These are phyloP conservation scores for Penicillium egyptiacum DNA, from an alignment of 495 filamentous ascomycete genomes.

Conservation along the genomic window DNA sequence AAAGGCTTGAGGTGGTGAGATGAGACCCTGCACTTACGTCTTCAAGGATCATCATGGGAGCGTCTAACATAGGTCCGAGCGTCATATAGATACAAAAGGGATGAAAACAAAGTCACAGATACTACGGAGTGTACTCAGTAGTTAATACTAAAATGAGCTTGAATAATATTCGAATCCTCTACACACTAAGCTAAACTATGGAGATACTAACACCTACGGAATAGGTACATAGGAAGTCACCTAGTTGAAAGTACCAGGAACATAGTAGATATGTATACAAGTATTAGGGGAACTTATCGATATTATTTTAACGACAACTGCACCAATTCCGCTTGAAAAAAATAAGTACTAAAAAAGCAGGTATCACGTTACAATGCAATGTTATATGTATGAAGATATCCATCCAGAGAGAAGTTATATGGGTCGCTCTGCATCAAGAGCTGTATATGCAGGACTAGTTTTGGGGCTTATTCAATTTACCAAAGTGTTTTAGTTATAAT, in stretches of 20 bases:
- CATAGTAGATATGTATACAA: background rate
- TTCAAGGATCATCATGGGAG: conserved; percentile 3
- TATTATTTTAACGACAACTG: background rate
- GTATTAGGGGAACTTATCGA: no score
- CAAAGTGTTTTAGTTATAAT: background rate
- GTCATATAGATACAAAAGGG: background rate
- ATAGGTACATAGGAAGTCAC: background rate
- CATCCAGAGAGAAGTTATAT: no score
- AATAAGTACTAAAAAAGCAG: no score
- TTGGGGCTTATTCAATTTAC: no score
- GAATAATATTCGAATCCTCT: background rate
- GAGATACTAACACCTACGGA: background rate
- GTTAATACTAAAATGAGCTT: background rate
- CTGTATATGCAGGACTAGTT: no score
- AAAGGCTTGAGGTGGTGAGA: conserved; percentile 1
- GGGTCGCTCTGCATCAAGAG: no score
- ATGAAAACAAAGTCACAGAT: background rate
- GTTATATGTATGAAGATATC: background rate
- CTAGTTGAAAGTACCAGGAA: no score
- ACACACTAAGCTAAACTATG: background rate
- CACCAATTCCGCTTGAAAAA: no score
- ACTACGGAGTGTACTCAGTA: background rate
- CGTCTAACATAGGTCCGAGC: conserved; percentile 6
- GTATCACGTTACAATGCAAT: no score
- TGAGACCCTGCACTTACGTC: background rate